phyloP scores from a whole-genome alignment of 257 asterid species.

The Solanum infundibuliforme region DNA sequence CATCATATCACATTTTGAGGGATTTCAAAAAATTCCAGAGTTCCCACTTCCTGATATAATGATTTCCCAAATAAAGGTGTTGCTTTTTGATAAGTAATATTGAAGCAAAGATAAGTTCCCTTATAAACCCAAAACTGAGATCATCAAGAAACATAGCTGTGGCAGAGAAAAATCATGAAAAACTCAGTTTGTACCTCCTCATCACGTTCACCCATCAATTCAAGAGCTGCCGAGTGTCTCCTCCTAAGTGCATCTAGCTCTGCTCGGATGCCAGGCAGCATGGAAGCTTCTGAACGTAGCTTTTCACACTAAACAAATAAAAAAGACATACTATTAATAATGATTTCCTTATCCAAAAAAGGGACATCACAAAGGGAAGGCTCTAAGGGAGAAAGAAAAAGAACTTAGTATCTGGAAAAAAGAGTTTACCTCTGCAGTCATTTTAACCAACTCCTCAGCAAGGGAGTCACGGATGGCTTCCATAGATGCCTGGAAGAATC shows the following conservation, averaged over 20 bases:
- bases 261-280: constrained; percentile 82
- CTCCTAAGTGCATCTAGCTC: constrained; percentile 90
- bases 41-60: background rate
- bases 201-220: constrained; percentile 99
- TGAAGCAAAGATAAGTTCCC: background rate
- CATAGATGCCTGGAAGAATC: constrained; percentile 64
- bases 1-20: background rate
- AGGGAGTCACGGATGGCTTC: constrained; percentile 97
- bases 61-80: background rate
- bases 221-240: constrained; percentile 93
- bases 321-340: background rate
- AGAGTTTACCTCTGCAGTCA: constrained; percentile 76
- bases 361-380: background rate
- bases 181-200: constrained; percentile 59
- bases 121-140: background rate
- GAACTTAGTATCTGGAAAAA: background rate
- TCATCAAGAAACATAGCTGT: background rate
- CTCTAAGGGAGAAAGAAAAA: background rate
- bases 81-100: background rate
- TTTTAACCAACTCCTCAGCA: constrained; percentile 94
- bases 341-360: background rate
- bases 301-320: constrained; percentile 60
- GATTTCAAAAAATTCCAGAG: background rate
- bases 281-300: constrained; percentile 59
- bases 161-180: background rate